These are phyloP conservation scores for Lepidium africanum DNA, from an alignment of 345 rosid genomes.

Conservation along the genomic window DNA sequence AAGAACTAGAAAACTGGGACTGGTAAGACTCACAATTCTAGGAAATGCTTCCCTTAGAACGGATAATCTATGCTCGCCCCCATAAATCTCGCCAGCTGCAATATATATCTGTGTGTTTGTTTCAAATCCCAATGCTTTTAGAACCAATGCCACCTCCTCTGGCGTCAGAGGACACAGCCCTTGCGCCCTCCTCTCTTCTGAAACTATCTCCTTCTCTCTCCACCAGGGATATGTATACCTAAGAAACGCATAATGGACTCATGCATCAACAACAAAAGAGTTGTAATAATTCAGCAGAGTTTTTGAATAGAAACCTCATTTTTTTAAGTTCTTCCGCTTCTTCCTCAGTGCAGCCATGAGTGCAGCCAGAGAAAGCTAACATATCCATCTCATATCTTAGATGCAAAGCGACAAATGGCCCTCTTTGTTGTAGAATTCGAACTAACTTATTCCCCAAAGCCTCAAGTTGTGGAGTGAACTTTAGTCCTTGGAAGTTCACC, in stretches of 20 bases:
- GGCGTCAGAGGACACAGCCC: slow-evolving; percentile 97
- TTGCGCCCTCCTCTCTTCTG: slow-evolving; percentile 70
- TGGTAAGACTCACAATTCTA: slow-evolving; percentile 55
- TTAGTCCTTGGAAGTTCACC: slow-evolving; percentile 81
- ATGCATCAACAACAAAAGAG: not conserved
- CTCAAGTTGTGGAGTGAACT: slow-evolving; percentile 88
- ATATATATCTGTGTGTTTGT: slow-evolving; percentile 77
- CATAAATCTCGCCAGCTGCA: slow-evolving; percentile 96
- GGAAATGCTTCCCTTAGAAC: slow-evolving; percentile 81
- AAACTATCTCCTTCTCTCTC: slow-evolving; percentile 94
- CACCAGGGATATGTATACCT: slow-evolving; percentile 99
- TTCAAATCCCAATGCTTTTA: slow-evolving; percentile 71
- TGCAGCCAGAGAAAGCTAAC: slow-evolving; percentile 98
- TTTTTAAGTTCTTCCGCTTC: slow-evolving; percentile 89
- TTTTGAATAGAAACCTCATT: slow-evolving; percentile 49
- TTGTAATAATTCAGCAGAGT: not conserved
- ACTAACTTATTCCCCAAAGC: slow-evolving; percentile 73
- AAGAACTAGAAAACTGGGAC: not conserved
- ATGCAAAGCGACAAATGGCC: slow-evolving; percentile 86
- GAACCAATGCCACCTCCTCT: slow-evolving; percentile 71
- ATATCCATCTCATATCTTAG: slow-evolving; percentile 99
- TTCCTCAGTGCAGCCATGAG: slow-evolving; percentile 77
- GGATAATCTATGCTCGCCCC: slow-evolving; percentile 71
- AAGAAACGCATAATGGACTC: slow-evolving; percentile 8
- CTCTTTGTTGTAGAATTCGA: slow-evolving; percentile 57